These are phyloP conservation scores for Claviceps capensis DNA, from an alignment of 2,329 filamentous ascomycete genomes.

Conservation along the genomic window DNA sequence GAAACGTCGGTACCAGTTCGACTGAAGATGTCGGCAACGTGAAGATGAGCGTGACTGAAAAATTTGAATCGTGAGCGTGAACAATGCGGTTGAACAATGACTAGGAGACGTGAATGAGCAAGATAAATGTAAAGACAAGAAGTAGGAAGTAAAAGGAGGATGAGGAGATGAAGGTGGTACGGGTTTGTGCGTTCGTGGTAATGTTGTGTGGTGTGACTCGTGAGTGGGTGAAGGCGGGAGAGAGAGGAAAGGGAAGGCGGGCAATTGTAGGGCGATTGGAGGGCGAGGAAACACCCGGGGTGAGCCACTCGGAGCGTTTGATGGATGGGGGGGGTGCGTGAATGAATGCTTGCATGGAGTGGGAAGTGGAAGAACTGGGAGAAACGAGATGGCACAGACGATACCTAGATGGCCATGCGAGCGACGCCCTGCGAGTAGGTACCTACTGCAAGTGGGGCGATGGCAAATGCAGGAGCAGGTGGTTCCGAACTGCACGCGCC, in stretches of 20 bases:
- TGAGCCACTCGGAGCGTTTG: neutral
- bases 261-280: conserved; percentile 1
- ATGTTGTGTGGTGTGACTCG: neutral
- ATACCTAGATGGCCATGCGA: neutral
- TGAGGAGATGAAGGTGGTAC: neutral
- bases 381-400: neutral
- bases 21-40: no score
- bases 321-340: neutral
- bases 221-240: neutral
- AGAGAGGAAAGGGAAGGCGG: conserved; percentile 4
- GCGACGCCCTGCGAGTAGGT: neutral
- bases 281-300: neutral
- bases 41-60: no score
- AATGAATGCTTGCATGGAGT: neutral
- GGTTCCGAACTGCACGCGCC: neutral
- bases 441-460: conserved; percentile 4
- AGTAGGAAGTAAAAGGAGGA: neutral
- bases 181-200: neutral
- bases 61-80: no score
- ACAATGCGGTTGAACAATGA: no score
- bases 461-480: conserved; percentile 4
- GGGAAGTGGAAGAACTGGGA: conserved; percentile 4
- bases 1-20: no score
- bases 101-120: neutral
- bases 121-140: neutral